Evolutionary conservation across 306 rosid genomes (phyloP), one percentile per base, ranked within the genome.

Genomic region (Castanea sativa): DNA sequence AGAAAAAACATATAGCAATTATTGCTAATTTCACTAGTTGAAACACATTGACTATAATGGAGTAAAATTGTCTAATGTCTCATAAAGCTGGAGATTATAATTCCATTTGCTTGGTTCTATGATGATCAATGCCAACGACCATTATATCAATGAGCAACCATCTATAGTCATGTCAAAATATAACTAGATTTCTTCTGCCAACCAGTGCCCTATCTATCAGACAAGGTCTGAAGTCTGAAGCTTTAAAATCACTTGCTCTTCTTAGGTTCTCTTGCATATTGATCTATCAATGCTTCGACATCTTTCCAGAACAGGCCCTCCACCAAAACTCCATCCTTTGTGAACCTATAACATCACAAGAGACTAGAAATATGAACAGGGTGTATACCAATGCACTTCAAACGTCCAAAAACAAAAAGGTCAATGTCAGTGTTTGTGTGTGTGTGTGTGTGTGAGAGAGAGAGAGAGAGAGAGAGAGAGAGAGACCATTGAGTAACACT

Each of bases 221-320:
- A 18, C 49, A 51, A 27, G 38, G 19, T 30, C 19, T 53, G 63
- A 41, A 41, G 12, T 38, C 45, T 41, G 45, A 30, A 49, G 73
- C 52, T 79, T 72, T 59, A 59, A 59, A 57, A 73, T 88, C 85
- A 88, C 74, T 84, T 82, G 74, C 55, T 56, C 86, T 88, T 88
- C 82, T 86, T 88, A 3, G 90, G 90, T 79, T 84, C 90, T 80
- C 63, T 84, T 55, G 76, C 71, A 68, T 88, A 86, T 25, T 84
- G 78, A 30, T 79, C 74, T 4, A 86, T 56, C 38, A 88, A 69
- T 1, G 82, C 84, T 74, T 84, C 88, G 14, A 88, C 86, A 49
- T 88, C 92, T 76, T 82, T 86, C 92, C 92, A 88, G 78, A 88
- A 86, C 45, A 86, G 88, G 21, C 90, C 90, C 83, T 86, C 90